These are phyloP conservation scores for Lagenidium sp. DNA, from an alignment of 352 stramenopile genomes.

Conservation along the genomic window DNA sequence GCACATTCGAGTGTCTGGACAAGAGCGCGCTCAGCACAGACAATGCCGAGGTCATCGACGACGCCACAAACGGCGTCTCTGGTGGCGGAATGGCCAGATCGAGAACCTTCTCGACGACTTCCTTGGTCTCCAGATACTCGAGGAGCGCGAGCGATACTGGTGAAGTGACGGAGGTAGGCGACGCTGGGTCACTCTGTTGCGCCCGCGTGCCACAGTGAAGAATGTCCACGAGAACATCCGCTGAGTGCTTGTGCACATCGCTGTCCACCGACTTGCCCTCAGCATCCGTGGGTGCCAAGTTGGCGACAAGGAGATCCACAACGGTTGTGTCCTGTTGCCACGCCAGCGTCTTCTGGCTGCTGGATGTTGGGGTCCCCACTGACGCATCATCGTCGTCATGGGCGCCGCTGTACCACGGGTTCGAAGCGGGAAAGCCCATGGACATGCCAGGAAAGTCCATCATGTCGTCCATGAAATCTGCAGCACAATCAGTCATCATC, in stretches of 20 bases:
- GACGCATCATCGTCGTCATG: conserved; percentile 65
- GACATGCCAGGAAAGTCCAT: conserved; percentile 81
- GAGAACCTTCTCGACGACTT: conserved; percentile 65
- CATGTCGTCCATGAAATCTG: conserved; percentile 80
- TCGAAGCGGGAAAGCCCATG: conserved; percentile 61
- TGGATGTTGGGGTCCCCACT: conserved; percentile 47
- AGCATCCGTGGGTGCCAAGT: conserved; percentile 26
- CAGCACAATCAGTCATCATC: neutral
- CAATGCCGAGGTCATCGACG: conserved; percentile 73
- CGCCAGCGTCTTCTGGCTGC: conserved; percentile 52
- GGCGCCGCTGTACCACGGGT: conserved; percentile 56
- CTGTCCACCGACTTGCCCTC: conserved; percentile 32
- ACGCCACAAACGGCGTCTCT: conserved; percentile 23
- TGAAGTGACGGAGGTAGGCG: conserved; percentile 39
- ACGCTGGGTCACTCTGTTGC: conserved; percentile 60
- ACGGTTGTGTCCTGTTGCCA: conserved; percentile 72
- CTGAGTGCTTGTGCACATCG: conserved; percentile 78
- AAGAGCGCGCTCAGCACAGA: conserved; percentile 71
- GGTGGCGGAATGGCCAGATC: conserved; percentile 34
- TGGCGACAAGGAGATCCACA: conserved; percentile 54
- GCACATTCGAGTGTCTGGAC: conserved; percentile 67
- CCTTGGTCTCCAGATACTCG: conserved; percentile 70
- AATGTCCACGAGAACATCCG: conserved; percentile 77
- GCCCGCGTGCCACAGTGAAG: conserved; percentile 76
- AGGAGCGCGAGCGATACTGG: conserved; percentile 59